These are phyloP conservation scores for Acanthamoeba healyi DNA, from an alignment of 208 protist genomes.

Conservation along the genomic window DNA sequence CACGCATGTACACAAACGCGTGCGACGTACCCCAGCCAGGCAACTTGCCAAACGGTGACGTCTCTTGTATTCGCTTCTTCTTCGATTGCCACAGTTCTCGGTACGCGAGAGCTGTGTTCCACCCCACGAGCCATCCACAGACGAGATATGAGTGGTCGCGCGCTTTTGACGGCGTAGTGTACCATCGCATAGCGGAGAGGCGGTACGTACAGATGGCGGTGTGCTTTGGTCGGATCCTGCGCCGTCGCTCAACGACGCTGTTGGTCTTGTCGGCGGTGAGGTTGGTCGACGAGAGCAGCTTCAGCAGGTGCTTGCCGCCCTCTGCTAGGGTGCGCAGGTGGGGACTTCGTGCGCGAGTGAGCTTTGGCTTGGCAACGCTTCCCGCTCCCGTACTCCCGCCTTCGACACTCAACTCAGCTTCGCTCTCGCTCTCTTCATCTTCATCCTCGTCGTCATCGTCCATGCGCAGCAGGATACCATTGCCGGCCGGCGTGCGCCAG, in stretches of 20 bases:
- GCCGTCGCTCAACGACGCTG: neutral
- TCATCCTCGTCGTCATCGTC: constrained; percentile 7
- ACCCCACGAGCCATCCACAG: too few species aligned
- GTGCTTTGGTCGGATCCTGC: constrained; percentile 4
- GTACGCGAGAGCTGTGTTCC: constrained; percentile 13
- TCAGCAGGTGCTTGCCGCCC: neutral
- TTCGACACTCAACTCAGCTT: too few species aligned
- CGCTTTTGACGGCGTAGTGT: too few species aligned
- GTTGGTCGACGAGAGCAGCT: neutral
- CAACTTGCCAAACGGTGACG: constrained; percentile 16
- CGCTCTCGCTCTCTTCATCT: neutral
- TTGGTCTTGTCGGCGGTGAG: neutral
- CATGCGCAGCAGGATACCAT: neutral
- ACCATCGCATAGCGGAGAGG: too few species aligned
- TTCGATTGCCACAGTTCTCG: constrained; percentile 60
- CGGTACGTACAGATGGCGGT: constrained; percentile 19
- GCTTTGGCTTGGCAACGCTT: too few species aligned
- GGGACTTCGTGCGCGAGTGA: too few species aligned
- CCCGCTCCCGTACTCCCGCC: too few species aligned
- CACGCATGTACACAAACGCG: too few species aligned
- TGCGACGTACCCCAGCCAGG: constrained; percentile 61
- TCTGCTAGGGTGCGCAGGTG: neutral
- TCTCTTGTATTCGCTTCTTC: constrained; percentile 63
- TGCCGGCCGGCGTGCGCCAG: neutral
- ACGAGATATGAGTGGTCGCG: too few species aligned